phyloP scores from a whole-genome alignment of 441 rosid species.

The Capsella rubella region DNA sequence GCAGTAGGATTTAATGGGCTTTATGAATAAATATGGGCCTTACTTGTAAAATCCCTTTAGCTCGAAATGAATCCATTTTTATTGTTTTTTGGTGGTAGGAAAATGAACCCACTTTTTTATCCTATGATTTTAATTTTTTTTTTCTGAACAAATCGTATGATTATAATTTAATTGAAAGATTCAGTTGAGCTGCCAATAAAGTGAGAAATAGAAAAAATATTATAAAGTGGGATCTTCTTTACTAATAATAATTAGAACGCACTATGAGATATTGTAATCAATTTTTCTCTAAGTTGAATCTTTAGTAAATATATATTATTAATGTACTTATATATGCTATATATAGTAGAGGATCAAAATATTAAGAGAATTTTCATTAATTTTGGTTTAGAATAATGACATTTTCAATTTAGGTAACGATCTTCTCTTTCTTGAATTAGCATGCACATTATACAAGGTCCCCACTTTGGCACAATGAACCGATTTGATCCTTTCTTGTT shows the following conservation, averaged over 20 bases:
- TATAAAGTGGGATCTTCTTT: conserved; percentile 30
- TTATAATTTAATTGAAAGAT: conserved; percentile 17
- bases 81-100: too few species aligned
- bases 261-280: conserved; percentile 15
- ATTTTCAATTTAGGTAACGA: conserved; percentile 24
- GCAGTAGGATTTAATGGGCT: too few species aligned
- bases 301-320: neutral
- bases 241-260: conserved; percentile 38
- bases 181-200: conserved; percentile 30
- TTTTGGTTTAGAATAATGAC: neutral
- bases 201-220: neutral
- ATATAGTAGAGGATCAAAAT: conserved; percentile 45
- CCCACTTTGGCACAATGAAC: conserved; percentile 40
- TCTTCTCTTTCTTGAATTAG: conserved; percentile 23
- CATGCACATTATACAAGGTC: conserved; percentile 31
- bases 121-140: too few species aligned
- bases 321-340: conserved; percentile 16
- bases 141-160: neutral
- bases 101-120: too few species aligned
- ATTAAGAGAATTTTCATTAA: neutral
- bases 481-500: conserved; percentile 30
- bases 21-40: too few species aligned
- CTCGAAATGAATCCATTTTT: too few species aligned
- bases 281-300: conserved; percentile 14
- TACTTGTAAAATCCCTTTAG: too few species aligned